Base-by-base conservation (phyloP, 441 rosid species). In the Erodium moschatum region DNA sequence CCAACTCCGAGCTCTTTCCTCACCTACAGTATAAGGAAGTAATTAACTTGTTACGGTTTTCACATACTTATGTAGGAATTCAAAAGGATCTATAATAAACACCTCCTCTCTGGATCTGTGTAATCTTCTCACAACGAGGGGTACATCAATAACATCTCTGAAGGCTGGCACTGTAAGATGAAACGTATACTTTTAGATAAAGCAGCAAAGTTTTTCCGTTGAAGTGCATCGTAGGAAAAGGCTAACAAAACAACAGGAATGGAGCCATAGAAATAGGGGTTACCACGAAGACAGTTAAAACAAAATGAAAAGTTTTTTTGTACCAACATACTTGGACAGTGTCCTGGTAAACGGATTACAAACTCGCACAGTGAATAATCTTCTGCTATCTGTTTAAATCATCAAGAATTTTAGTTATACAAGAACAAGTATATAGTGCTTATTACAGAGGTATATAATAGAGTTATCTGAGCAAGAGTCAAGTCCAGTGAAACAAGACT, bases 301-400 rank as follows among this genome's bases (percentile, higher is more conserved):
- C 63, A 6, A 58, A 58, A 58, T 20, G 29, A 50, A 15, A 13
- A 4, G 11, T 12, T 46, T 44, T 46, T 46, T 46, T 46, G 54
- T 16, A 46, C 16, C 54, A 65, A 70, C 93, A 71, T 89, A 95
- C 98, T 95, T 80, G 99, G 99, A 73, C 99, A 95, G 80, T 92
- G 92, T 71, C 99, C 99, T 27, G 99, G 99, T 62, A 95, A 92
- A 69, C 97, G 98, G 75, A 90, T 88, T 31, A 92, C 81, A 81
- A 92, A 92, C 76, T 92, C 98, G 73, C 96, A 90, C 66, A 87
- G 90, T 71, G 97, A 90, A 81, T 96, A 96, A 81, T 95, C 99
- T 79, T 95, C 98, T 5, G 99, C 99, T 76, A 96, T 96, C 99
- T 96, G 90, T 68, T 2, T 13, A 64, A 7, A 27, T 27, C 31